Conservation (phyloP, 2,329 filamentous ascomycete genomes). For the Podosphaera xanthii region DNA sequence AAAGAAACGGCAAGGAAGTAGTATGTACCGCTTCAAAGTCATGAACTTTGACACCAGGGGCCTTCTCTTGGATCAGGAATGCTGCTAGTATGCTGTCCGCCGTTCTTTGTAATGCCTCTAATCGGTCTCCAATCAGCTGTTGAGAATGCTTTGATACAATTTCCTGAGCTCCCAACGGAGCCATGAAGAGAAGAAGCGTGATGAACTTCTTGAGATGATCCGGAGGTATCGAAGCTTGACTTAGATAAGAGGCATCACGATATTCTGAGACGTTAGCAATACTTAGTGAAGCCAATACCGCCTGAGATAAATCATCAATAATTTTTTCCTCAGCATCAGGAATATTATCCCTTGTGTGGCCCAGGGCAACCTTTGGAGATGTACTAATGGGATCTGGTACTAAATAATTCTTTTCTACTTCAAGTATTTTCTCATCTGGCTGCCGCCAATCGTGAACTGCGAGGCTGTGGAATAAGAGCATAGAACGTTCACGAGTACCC, state of each 20-base stretch:
- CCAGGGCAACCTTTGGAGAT: slow-evolving; percentile 19
- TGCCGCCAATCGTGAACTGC: slow-evolving; percentile 43
- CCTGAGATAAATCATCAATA: slow-evolving; percentile 41
- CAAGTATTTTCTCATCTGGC: slow-evolving; percentile 11
- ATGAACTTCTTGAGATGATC: slow-evolving; percentile 51
- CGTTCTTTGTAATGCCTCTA: slow-evolving; percentile 34
- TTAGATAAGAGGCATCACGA: slow-evolving; percentile 27
- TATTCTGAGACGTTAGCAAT: slow-evolving; percentile 39
- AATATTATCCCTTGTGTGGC: slow-evolving; percentile 11
- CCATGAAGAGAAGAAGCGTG: slow-evolving; percentile 44
- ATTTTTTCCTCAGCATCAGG: slow-evolving; percentile 26
- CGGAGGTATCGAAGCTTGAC: slow-evolving; percentile 46
- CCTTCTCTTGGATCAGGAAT: slow-evolving; percentile 41
- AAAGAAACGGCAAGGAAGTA: slow-evolving; percentile 39
- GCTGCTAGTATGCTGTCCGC: slow-evolving; percentile 42
- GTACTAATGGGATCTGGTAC: slow-evolving; percentile 16
- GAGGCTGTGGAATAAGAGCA: slow-evolving; percentile 46
- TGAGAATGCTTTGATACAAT: slow-evolving; percentile 36
- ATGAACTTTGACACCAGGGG: slow-evolving; percentile 36
- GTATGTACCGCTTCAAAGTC: slow-evolving; percentile 38
- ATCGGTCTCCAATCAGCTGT: slow-evolving; percentile 29
- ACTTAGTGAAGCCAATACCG: slow-evolving; percentile 39
- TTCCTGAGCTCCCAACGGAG: slow-evolving; percentile 42
- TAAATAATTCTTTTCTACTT: slow-evolving; percentile 17
- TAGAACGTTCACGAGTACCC: slow-evolving; percentile 32